phyloP scores from a whole-genome alignment of 148 eudicot species.

The Camellia sinensis region DNA sequence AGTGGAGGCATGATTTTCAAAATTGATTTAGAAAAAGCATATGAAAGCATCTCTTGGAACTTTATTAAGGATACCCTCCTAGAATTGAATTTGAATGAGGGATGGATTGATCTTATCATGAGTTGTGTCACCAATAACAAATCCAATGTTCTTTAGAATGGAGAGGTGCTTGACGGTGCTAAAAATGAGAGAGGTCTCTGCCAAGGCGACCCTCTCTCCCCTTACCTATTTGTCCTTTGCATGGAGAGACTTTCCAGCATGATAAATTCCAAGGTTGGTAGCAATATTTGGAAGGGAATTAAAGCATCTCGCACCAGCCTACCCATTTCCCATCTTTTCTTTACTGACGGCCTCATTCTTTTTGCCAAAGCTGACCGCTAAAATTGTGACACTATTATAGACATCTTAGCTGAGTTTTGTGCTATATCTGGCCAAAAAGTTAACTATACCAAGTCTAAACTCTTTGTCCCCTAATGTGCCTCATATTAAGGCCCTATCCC shows the following conservation, averaged over 20 bases:
- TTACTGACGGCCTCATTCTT: too few relatives aligned
- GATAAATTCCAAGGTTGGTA: too few relatives aligned
- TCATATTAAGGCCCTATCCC: too few relatives aligned
- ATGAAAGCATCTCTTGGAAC: neutral
- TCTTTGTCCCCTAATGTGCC: too few relatives aligned
- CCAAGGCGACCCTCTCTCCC: conserved; percentile 5
- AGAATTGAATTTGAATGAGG: neutral
- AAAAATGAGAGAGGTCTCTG: neutral
- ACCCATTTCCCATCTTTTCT: too few relatives aligned
- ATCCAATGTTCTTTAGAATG: neutral
- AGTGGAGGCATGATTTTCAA: neutral
- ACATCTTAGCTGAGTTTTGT: too few relatives aligned
- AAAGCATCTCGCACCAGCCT: too few relatives aligned
- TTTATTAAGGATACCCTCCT: neutral
- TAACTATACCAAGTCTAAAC: too few relatives aligned
- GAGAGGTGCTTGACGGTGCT: neutral
- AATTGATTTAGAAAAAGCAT: conserved; percentile 16
- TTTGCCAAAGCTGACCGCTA: too few relatives aligned
- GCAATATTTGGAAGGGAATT: too few relatives aligned
- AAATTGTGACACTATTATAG: too few relatives aligned
- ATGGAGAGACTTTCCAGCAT: neutral
- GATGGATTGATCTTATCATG: neutral
- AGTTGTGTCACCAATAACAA: neutral
- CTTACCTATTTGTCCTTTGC: conserved; percentile 3
- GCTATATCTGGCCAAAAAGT: too few relatives aligned